Conservation (phyloP, 164 flowering plant species). For the Umbilicus rupestris region DNA sequence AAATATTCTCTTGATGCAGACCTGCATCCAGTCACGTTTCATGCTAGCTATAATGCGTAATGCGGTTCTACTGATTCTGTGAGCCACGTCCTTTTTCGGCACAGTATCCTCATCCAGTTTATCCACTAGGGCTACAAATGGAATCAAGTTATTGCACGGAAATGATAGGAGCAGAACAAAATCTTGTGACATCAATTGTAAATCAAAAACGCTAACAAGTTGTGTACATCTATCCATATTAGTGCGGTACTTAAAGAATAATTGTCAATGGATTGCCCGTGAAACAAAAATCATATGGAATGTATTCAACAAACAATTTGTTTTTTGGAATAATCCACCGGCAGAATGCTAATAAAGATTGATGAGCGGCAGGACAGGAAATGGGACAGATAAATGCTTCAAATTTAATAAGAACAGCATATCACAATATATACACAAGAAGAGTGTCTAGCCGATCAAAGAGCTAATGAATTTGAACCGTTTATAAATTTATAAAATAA, state of each 20-base stretch:
- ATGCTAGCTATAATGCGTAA: slow-evolving; percentile 69
- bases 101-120: neutral
- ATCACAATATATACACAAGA: too few species aligned
- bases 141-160: neutral
- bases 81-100: neutral
- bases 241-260: neutral
- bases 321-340: neutral
- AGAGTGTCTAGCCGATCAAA: too few species aligned
- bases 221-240: too few species aligned
- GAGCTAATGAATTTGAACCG: too few species aligned
- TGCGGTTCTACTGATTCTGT: slow-evolving; percentile 42
- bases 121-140: neutral
- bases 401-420: neutral
- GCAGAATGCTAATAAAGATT: neutral
- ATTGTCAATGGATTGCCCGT: neutral
- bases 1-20: slow-evolving; percentile 11
- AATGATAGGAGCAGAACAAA: neutral
- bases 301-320: neutral
- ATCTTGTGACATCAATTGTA: neutral
- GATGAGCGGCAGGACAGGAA: neutral
- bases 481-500: too few species aligned
- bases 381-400: neutral
- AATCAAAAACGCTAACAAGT: neutral
- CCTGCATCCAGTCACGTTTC: slow-evolving; percentile 99
- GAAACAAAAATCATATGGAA: neutral